A percentile compares a stretch with the other conserved stretches of the same genome.
phyloP scores from a whole-genome alignment of 352 stramenopile genomes.

The Phytopythium sindhum region DNA sequence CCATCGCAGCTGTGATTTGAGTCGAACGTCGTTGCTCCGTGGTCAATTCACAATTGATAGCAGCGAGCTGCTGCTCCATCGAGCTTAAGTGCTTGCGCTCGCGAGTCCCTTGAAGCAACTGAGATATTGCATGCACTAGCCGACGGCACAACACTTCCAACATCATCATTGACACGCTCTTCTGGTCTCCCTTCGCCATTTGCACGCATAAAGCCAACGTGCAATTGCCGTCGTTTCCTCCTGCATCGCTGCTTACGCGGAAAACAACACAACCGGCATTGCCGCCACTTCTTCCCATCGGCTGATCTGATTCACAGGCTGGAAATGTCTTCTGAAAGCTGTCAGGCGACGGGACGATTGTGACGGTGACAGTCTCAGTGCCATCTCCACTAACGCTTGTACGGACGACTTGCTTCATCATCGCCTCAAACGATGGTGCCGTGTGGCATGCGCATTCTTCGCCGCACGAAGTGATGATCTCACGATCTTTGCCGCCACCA shows the following conservation, averaged over 20 bases:
- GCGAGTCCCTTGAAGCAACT: background rate
- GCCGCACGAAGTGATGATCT: background rate
- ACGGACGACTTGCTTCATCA: background rate
- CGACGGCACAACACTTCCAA: background rate
- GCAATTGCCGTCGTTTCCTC: background rate
- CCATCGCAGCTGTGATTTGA: background rate
- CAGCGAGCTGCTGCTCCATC: background rate
- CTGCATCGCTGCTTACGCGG: background rate
- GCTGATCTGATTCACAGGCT: background rate
- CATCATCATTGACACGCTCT: background rate
- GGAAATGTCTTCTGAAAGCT: background rate
- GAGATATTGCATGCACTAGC: background rate
- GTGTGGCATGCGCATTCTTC: background rate
- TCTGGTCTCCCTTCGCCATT: background rate
- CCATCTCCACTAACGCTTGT: background rate
- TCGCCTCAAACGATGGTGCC: background rate
- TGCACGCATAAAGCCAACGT: background rate
- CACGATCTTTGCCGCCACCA: background rate
- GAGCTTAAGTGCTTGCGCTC: background rate
- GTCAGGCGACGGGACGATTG: background rate
- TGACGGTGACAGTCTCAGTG: background rate
- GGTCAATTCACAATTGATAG: background rate
- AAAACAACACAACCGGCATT: background rate
- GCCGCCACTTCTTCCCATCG: background rate
- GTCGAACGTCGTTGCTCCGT: background rate